Conservation (phyloP, 176 grass and related monocot species). For the Triticum timopheevii region DNA sequence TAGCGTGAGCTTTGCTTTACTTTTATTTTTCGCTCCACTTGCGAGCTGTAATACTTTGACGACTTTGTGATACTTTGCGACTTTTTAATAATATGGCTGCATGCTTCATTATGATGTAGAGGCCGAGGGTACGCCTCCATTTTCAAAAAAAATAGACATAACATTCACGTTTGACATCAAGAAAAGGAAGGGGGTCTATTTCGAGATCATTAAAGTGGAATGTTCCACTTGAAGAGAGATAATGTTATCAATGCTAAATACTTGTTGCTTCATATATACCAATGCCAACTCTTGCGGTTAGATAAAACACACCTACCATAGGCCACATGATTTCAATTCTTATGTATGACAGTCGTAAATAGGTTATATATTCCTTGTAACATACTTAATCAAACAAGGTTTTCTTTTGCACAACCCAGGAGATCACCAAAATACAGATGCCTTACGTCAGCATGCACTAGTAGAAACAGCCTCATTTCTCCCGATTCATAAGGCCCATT, state of each 20-base stretch:
- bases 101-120: too few relatives aligned
- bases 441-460: neutral
- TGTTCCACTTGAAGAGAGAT: neutral
- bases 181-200: too few relatives aligned
- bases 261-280: neutral
- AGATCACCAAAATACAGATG: neutral
- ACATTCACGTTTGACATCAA: neutral
- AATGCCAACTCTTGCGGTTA: neutral
- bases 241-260: neutral
- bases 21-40: too few relatives aligned
- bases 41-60: too few relatives aligned
- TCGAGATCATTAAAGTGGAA: neutral
- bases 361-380: neutral
- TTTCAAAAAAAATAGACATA: too few relatives aligned
- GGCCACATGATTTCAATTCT: neutral
- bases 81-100: too few relatives aligned
- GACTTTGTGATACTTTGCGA: too few relatives aligned
- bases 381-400: neutral
- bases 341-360: neutral
- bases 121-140: too few relatives aligned
- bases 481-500: too few relatives aligned
- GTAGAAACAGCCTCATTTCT: too few relatives aligned
- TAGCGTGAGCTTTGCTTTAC: too few relatives aligned
- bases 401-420: neutral
- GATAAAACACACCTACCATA: neutral